Conservation (phyloP, 768 basidiomycete species). For the Phlegmacium glaucopus region DNA sequence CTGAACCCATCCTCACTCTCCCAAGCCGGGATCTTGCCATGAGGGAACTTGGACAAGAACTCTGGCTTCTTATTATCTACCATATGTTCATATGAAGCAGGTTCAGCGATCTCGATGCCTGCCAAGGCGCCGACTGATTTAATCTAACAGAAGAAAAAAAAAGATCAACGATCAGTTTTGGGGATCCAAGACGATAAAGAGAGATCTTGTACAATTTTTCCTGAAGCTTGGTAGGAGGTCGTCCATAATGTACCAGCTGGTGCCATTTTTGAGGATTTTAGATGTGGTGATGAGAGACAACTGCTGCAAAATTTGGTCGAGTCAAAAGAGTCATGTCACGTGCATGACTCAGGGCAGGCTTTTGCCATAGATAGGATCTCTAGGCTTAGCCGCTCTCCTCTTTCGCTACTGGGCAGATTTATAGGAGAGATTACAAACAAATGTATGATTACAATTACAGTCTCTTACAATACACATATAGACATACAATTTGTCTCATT, state of each 20-base stretch:
- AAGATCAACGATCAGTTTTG: neutral
- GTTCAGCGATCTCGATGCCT: conserved; percentile 54
- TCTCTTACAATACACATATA: too few relatives aligned
- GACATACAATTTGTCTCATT: too few relatives aligned
- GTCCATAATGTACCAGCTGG: conserved; percentile 67
- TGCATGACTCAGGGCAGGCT: too few relatives aligned
- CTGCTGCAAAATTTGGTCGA: too few relatives aligned
- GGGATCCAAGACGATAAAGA: neutral
- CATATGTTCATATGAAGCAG: conserved; percentile 52
- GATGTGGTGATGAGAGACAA: too few relatives aligned
- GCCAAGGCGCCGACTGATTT: conserved; percentile 56
- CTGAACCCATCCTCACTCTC: conserved; percentile 75
- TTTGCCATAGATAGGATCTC: too few relatives aligned
- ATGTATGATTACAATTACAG: too few relatives aligned
- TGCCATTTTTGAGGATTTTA: conserved; percentile 36
- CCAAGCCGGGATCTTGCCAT: conserved; percentile 82
- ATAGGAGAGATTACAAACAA: too few relatives aligned
- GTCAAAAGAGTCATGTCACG: too few relatives aligned
- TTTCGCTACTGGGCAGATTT: too few relatives aligned
- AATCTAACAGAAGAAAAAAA: conserved; percentile 37
- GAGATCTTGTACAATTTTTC: conserved; percentile 44
- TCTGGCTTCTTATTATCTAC: conserved; percentile 70
- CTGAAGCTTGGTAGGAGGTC: conserved; percentile 33
- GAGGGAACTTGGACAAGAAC: conserved; percentile 71
- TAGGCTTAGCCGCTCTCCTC: too few relatives aligned